Percentiles rank a stretch among this genome's conserved stretches.
These are phyloP conservation scores for Mucor sp. DNA, from an alignment of 371 early-diverging fungal genomes.

Conservation along the genomic window DNA sequence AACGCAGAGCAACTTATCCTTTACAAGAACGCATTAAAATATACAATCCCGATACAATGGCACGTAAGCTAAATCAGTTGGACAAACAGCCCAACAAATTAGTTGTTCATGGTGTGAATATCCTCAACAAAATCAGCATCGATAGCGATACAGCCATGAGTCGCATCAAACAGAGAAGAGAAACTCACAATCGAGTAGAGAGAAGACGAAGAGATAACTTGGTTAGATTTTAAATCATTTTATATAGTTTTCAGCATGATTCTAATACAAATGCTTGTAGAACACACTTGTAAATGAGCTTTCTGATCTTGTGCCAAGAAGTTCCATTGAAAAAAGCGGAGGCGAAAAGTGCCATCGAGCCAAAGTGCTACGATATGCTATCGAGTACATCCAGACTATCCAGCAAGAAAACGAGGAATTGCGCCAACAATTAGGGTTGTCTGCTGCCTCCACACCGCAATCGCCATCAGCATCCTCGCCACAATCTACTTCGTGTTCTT, in stretches of 20 bases:
- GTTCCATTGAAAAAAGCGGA: constrained; percentile 12
- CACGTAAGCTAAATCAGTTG: constrained; percentile 17
- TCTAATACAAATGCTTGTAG: constrained; percentile 2
- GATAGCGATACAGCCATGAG: constrained; percentile 31
- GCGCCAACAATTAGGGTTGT: constrained; percentile 19
- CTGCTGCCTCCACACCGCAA: not conserved
- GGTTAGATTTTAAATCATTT: constrained; percentile 7
- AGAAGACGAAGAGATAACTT: constrained; percentile 26
- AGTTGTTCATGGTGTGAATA: constrained; percentile 27
- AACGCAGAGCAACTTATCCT: constrained; percentile 30
- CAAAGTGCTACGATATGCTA: constrained; percentile 25
- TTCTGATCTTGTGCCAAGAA: constrained; percentile 23
- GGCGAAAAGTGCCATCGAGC: constrained; percentile 32
- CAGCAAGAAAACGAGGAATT: constrained; percentile 22
- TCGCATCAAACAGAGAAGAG: constrained; percentile 26
- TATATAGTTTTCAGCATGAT: not conserved
- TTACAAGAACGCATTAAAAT: constrained; percentile 27
- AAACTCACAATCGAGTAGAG: constrained; percentile 28
- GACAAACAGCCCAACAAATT: constrained; percentile 23
- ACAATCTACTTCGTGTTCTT: not conserved
- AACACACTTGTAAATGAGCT: constrained; percentile 25
- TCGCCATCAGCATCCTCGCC: not conserved
- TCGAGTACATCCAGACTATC: constrained; percentile 25
- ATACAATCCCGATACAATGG: constrained; percentile 30
- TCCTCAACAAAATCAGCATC: constrained; percentile 24